Conservation (phyloP, 2,329 filamentous ascomycete genomes). For the Sordariomycetes sp. region DNA sequence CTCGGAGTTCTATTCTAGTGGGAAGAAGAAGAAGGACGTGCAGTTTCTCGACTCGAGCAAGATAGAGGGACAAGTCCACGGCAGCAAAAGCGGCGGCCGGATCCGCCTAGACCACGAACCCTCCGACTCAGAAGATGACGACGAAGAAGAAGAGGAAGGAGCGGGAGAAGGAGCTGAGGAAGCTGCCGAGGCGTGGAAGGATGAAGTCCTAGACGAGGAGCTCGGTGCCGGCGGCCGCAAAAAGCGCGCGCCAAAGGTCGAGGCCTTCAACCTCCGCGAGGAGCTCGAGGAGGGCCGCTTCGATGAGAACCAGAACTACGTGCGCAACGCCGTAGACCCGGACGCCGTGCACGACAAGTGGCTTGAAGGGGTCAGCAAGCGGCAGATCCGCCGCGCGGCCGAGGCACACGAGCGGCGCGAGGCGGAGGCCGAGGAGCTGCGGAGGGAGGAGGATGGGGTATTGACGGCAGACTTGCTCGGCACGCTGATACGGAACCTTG, state of each 20-base stretch:
- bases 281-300: constrained; percentile 91
- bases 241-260: constrained; percentile 82
- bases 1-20: constrained; percentile 17
- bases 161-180: constrained; percentile 58
- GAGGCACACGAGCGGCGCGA: constrained; percentile 81
- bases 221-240: constrained; percentile 84
- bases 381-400: constrained; percentile 78
- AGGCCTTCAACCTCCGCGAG: constrained; percentile 85
- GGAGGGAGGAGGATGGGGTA: constrained; percentile 61
- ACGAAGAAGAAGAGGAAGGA: constrained; percentile 53
- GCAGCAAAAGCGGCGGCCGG: constrained; percentile 61
- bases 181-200: constrained; percentile 54
- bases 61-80: constrained; percentile 69
- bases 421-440: constrained; percentile 57
- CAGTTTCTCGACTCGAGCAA: constrained; percentile 42
- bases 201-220: constrained; percentile 73
- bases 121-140: constrained; percentile 33
- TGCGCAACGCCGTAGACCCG: constrained; percentile 78
- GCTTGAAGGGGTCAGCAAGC: constrained; percentile 86
- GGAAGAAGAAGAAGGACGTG: constrained; percentile 51
- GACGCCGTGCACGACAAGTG: constrained; percentile 86
- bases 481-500: constrained; percentile 57
- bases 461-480: constrained; percentile 62
- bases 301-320: constrained; percentile 81
- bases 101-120: constrained; percentile 42